Conservation (phyloP, 306 rosid genomes). For the Sophora flavescens region DNA sequence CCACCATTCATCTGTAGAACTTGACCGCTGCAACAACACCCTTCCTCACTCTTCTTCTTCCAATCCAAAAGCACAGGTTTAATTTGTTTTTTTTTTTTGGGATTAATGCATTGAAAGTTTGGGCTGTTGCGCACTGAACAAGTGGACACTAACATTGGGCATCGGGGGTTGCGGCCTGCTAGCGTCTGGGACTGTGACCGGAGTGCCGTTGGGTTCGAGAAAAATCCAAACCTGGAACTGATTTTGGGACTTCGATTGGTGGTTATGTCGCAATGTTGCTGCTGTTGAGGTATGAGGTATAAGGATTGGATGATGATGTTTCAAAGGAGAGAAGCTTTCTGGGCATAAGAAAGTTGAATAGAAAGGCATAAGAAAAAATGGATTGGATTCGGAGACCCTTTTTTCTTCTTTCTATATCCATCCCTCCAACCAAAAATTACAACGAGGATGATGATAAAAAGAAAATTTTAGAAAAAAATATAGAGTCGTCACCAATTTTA, state of each 20-base stretch:
- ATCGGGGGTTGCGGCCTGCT: slow-evolving; percentile 69
- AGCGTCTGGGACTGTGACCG: slow-evolving; percentile 64
- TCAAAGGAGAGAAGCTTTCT: neutral
- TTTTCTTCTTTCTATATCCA: slow-evolving; percentile 50
- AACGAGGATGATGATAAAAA: no score
- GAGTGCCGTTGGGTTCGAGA: slow-evolving; percentile 88
- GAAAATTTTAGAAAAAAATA: no score
- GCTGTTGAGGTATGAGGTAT: no score
- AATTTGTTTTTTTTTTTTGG: slow-evolving; percentile 47
- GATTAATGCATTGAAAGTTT: slow-evolving; percentile 66
- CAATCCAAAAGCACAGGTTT: no score
- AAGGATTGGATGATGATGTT: no score
- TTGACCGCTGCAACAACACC: no score
- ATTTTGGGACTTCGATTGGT: slow-evolving; percentile 64
- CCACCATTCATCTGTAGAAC: no score
- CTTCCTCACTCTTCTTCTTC: no score
- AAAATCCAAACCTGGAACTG: slow-evolving; percentile 78
- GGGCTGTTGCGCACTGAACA: slow-evolving; percentile 79
- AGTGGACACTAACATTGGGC: slow-evolving; percentile 66
- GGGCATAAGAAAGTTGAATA: slow-evolving; percentile 44
- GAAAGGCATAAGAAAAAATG: slow-evolving; percentile 43
- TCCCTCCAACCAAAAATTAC: no score
- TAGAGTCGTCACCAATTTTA: no score
- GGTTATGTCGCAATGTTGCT: slow-evolving; percentile 41
- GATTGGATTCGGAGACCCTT: slow-evolving; percentile 52